These are phyloP conservation scores for Zalerion maritima DNA, from an alignment of 495 filamentous ascomycete species.

Conservation along the genomic window DNA sequence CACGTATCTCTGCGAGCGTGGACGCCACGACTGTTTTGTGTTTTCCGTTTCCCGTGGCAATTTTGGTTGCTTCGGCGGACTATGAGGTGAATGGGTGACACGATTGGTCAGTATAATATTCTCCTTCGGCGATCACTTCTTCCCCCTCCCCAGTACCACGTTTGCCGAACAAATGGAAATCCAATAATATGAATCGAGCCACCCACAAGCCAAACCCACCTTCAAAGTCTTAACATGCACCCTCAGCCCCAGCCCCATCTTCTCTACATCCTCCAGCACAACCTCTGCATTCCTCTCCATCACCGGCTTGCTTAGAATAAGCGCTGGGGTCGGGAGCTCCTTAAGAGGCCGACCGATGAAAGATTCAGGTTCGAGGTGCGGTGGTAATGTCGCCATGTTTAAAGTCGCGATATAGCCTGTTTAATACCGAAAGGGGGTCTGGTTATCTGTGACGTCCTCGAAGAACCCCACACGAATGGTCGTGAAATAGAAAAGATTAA, in stretches of 20 bases:
- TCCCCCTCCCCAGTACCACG: too few species aligned
- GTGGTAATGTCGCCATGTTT: too few species aligned
- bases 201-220: conserved; percentile 12
- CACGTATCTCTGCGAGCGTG: conserved; percentile 18
- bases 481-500: too few species aligned
- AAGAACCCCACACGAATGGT: too few species aligned
- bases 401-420: too few species aligned
- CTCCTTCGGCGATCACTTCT: too few species aligned
- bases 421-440: too few species aligned
- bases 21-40: conserved; percentile 22
- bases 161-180: conserved; percentile 1
- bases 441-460: too few species aligned
- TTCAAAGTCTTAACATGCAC: conserved; percentile 26
- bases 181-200: not conserved
- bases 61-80: not conserved
- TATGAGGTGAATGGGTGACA: not conserved
- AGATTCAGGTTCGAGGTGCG: too few species aligned
- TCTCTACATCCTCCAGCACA: conserved; percentile 19
- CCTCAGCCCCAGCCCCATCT: conserved; percentile 17
- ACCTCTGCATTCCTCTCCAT: conserved; percentile 16
- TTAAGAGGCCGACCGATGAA: too few species aligned
- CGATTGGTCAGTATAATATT: too few species aligned
- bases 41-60: conserved; percentile 12
- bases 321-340: conserved; percentile 19
- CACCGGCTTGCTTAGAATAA: conserved; percentile 19